phyloP scores from a whole-genome alignment of 1,284 basidiomycete genomes.

The Sanghuangporus weigelae region DNA sequence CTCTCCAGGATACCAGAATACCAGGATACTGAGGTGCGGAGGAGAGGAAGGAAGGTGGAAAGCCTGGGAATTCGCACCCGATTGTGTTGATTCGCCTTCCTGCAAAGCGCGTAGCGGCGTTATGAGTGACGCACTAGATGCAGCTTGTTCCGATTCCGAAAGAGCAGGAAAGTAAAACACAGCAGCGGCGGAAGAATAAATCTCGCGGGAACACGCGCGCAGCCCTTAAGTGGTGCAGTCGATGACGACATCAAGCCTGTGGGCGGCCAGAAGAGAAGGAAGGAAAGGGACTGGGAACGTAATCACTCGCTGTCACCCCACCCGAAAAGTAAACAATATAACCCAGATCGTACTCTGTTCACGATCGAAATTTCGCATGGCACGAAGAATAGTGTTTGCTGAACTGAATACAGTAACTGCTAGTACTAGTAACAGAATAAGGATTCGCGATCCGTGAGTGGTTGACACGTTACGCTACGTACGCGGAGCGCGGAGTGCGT shows the following conservation, averaged over 20 bases:
- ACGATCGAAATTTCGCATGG: neutral
- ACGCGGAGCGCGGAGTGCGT: neutral
- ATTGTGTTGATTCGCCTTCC: too few species aligned
- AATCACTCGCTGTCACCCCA: neutral
- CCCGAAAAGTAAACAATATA: neutral
- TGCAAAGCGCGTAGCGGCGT: neutral
- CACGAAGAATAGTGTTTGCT: neutral
- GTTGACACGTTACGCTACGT: neutral
- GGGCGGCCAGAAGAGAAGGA: neutral
- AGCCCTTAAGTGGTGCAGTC: neutral
- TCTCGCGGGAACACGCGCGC: neutral
- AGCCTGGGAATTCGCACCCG: neutral
- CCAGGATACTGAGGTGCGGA: neutral
- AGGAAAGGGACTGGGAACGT: neutral
- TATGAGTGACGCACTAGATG: neutral
- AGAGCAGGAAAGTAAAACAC: neutral
- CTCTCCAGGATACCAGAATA: neutral
- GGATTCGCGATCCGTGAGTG: neutral
- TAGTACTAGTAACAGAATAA: neutral
- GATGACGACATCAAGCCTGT: neutral
- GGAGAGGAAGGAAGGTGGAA: neutral
- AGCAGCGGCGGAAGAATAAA: neutral
- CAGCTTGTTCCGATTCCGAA: too few species aligned
- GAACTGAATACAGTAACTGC: neutral
- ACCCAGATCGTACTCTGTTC: neutral